Base-by-base conservation (phyloP, 1,139 yeast genomes). In the Hansenula sp. region DNA sequence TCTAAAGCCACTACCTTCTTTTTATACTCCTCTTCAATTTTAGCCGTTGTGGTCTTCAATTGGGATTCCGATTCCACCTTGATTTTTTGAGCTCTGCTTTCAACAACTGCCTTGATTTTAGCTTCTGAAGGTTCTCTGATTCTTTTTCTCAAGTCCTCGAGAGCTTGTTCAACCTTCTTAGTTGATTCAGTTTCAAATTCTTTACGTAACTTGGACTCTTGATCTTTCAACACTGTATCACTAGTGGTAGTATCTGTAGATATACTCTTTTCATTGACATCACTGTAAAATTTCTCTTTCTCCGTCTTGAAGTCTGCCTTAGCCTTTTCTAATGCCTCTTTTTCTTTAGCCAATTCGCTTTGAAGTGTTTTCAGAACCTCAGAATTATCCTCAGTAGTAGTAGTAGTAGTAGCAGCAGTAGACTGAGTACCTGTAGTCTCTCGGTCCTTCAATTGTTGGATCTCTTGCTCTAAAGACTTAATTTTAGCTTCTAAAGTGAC, bases 41-140 rank as follows among this genome's bases (percentile, higher is more conserved):
- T 47, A 13, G 64, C 63, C 41, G 65, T 60, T 3, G 66, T 58
- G 29, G 56, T 57, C 48, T 67, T 61, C 55, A 64, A 62, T 35
- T 61, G 55, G 17, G 59, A 63, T 9, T 64, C 62, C 37, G 69
- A 53, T 16, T 54, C 45, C 31, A 48, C 40, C 18, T 42, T 48
- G 11, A 50, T 33, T 32, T 45, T 53, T 9, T 45, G 49, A 37
- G 53, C 41, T 47, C 54, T 53, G 16, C 41, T 40, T 36, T 48
- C 56, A 35, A 66, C 52, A 28, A 65, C 56, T 16, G 52, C 55
- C 29, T 55, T 48, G 12, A 59, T 42, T 41, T 47, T 53, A 9
- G 49, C 53, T 25, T 55, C 56, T 33, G 61, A 59, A 12, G 55
- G 47, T 1, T 43, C 56, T 44, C 59, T 53, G 16, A 66, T 55